Conservation (phyloP, 169 alveolate genomes). For the Plasmodium sp. region DNA sequence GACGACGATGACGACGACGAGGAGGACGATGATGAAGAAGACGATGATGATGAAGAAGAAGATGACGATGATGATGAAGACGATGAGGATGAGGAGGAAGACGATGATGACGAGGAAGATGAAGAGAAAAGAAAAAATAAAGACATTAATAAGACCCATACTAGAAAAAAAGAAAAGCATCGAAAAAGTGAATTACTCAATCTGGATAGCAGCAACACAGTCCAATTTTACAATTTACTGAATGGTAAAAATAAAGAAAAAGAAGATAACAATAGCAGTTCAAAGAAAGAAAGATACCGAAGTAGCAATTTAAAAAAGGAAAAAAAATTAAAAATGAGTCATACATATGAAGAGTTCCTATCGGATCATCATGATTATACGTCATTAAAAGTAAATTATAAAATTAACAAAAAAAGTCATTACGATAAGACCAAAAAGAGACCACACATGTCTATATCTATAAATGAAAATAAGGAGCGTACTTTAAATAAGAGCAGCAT, state of each 20-base stretch:
- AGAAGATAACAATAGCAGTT: neutral
- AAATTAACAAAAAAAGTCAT: conserved; percentile 69
- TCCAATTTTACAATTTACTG: conserved; percentile 7
- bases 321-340: conserved; percentile 34
- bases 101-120: neutral
- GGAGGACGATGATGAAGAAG: neutral
- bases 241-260: conserved; percentile 4
- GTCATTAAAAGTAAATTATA: conserved; percentile 59
- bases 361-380: conserved; percentile 42
- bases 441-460: neutral
- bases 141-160: neutral
- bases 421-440: conserved; percentile 47
- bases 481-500: conserved; percentile 39
- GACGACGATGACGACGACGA: neutral
- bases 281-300: neutral
- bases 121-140: neutral
- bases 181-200: neutral
- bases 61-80: neutral
- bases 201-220: conserved; percentile 13
- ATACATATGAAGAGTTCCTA: conserved; percentile 27
- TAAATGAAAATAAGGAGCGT: conserved; percentile 27
- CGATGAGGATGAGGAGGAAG: neutral
- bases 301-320: neutral
- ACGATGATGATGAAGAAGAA: neutral
- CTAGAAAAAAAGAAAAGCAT: neutral